Evolutionary conservation across 164 flowering plant species (phyloP).

Genomic region (Kalanchoe fedtschenkoi): DNA sequence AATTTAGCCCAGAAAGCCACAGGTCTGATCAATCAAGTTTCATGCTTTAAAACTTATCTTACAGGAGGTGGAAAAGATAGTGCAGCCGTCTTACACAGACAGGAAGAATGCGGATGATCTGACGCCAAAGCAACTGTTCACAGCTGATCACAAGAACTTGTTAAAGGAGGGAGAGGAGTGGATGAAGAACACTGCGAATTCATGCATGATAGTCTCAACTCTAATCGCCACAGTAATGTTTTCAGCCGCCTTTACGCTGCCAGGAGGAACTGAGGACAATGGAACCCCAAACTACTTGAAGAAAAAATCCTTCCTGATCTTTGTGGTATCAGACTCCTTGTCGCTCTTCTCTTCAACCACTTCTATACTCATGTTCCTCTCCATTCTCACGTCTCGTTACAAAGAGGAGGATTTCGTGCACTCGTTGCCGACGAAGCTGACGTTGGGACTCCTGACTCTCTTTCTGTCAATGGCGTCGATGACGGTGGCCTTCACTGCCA

Average conservation of each 20-base stretch:
- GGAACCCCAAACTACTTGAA: not conserved
- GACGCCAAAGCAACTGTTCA: constrained; percentile 10
- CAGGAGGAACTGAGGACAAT: not conserved
- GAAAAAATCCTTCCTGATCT: constrained; percentile 7
- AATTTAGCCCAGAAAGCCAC: not conserved
- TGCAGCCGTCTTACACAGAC: not conserved
- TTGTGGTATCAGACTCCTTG: constrained; percentile 14
- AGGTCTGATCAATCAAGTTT: not conserved
- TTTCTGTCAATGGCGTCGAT: constrained; percentile 15
- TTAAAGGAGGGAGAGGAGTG: not conserved
- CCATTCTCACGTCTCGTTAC: constrained; percentile 20
- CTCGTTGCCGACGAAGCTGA: constrained; percentile 11
- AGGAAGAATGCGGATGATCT: not conserved
- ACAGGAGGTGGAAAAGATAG: constrained; percentile 1
- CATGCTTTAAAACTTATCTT: not conserved
- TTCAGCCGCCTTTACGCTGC: not conserved
- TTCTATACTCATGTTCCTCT: constrained; percentile 17
- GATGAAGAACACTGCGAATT: not conserved
- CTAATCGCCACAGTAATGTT: not conserved
- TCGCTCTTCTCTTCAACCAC: constrained; percentile 13
- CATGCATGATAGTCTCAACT: constrained; percentile 1
- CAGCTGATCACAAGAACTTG: not conserved
- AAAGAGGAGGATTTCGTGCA: constrained; percentile 18
- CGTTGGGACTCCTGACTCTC: constrained; percentile 8
- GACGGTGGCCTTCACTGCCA: constrained; percentile 13